A percentile compares a stretch with the other conserved stretches of the same genome.
These are phyloP conservation scores for Canna indica DNA, from an alignment of 176 grass and related monocot genomes.

Conservation along the genomic window DNA sequence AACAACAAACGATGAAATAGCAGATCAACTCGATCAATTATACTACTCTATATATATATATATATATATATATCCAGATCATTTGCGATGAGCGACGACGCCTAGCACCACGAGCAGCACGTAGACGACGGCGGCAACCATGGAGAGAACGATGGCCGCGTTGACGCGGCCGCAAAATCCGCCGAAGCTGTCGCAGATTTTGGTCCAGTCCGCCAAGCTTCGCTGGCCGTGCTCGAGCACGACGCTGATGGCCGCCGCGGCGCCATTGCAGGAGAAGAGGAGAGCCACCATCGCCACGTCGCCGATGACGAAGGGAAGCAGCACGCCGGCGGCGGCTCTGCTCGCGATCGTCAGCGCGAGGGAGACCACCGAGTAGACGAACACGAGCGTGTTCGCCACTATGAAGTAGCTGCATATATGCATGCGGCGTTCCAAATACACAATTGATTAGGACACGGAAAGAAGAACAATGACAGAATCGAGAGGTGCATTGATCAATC, in stretches of 20 bases:
- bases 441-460: no score
- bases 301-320: neutral
- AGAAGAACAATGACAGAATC: no score
- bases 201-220: neutral
- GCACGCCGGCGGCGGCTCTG: neutral
- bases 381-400: neutral
- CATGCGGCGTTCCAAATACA: no score
- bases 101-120: neutral
- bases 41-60: no score
- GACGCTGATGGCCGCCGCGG: slow-evolving; percentile 14
- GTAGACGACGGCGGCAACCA: neutral
- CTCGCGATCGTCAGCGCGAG: neutral
- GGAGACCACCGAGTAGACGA: slow-evolving; percentile 7
- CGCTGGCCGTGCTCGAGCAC: neutral
- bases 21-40: no score
- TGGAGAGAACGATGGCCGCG: slow-evolving; percentile 2
- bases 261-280: slow-evolving; percentile 6
- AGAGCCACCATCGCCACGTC: neutral
- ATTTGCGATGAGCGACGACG: neutral
- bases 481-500: no score
- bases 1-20: no score
- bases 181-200: neutral
- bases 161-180: slow-evolving; percentile 5
- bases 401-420: neutral
- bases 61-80: no score